Evolutionary conservation across 768 basidiomycete genomes (phyloP).

Genomic region (Tricholoma terreum): DNA sequence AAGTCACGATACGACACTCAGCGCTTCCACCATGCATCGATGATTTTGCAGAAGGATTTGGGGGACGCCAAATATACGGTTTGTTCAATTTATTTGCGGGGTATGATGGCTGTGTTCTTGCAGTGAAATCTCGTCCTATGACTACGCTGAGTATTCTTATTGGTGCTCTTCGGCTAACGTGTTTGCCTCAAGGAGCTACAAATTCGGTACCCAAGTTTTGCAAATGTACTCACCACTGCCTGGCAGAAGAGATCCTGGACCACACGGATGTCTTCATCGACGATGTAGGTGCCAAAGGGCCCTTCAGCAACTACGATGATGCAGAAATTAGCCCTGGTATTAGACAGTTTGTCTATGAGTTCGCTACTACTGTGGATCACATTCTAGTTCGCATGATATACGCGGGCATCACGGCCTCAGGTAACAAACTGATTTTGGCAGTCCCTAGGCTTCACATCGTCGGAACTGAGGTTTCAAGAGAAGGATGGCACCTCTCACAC

Average conservation of each 20-base stretch:
- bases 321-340: slow-evolving; percentile 20
- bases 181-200: slow-evolving; percentile 32
- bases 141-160: slow-evolving; percentile 29
- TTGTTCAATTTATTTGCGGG: slow-evolving; percentile 29
- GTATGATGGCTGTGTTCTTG: slow-evolving; percentile 28
- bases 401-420: slow-evolving; percentile 32
- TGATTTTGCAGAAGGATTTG: slow-evolving; percentile 24
- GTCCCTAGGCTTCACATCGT: slow-evolving; percentile 23
- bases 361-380: slow-evolving; percentile 17
- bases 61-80: slow-evolving; percentile 19
- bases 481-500: slow-evolving; percentile 28
- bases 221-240: slow-evolving; percentile 11
- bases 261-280: slow-evolving; percentile 18
- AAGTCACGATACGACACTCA: slow-evolving; percentile 8
- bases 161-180: slow-evolving; percentile 18
- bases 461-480: slow-evolving; percentile 22
- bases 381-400: slow-evolving; percentile 19
- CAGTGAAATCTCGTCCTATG: slow-evolving; percentile 23
- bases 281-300: slow-evolving; percentile 17
- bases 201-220: slow-evolving; percentile 35
- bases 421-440: slow-evolving; percentile 23
- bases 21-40: slow-evolving; percentile 14
- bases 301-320: slow-evolving; percentile 12
- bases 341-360: slow-evolving; percentile 26
- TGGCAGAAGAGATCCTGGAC: slow-evolving; percentile 11